Base-by-base conservation (phyloP, 2,329 filamentous ascomycete species). In the Cladosporium sp. region DNA sequence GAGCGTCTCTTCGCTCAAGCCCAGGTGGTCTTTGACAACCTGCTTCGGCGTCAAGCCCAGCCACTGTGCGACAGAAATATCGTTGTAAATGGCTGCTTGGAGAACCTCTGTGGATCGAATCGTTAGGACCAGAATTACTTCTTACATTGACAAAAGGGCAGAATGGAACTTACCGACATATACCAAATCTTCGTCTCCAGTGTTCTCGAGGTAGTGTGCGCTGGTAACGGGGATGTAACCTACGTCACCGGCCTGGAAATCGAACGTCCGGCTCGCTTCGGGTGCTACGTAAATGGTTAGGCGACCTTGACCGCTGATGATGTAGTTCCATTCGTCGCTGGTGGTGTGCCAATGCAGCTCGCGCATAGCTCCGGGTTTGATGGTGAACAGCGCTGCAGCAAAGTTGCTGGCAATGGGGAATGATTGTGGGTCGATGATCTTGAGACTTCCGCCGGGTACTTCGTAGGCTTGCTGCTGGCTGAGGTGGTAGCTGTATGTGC, bases 291-390 rank as follows among this genome's bases (percentile, higher is more conserved):
- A 88, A 28, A 87, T 79, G 0, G 85, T 88, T 43, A 87, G 79
- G 11, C 86, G 82, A 0, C 81, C 86, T 13, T 81, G 80, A 0
- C 86, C 86, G 63, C 81, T 74, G 8, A 88, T 75, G 77, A 88
- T 87, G 75, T 84, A 88, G 59, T 81, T 81, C 86, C 86, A 88
- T 74, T 88, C 86, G 72, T 88, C 86, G 10, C 80, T 82, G 0
- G 79, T 81, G 1, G 84, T 83, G 76, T 89, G 86, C 86, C 86
- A 89, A 77, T 89, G 86, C 51, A 89, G 77, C 72, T 89, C 86
- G 25, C 87, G 82, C 84, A 89, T 85, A 1, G 86, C 86, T n/a
- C 86, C 86, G 0, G 86, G 86, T 69, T 86, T 78, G 34, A 88
- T 77, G 2, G 82, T 85, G 11, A 88, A 83, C 1, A 88, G 78